Conservation (phyloP, 1,284 basidiomycete genomes). For the Boletus smithii region DNA sequence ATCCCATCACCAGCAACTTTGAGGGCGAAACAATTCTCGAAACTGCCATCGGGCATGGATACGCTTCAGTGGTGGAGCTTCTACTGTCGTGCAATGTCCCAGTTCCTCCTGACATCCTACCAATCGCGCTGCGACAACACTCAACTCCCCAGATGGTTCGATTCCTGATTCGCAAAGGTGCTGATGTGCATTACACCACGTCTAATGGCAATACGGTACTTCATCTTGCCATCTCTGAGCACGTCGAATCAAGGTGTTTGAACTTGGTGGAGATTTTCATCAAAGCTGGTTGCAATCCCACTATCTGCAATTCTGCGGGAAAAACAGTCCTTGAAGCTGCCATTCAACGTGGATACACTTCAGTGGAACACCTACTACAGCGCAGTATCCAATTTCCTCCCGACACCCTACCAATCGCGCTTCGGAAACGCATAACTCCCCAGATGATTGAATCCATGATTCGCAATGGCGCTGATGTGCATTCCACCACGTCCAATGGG, state of each 20-base stretch:
- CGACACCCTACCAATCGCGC: not conserved
- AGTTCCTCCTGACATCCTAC: not conserved
- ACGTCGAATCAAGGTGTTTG: not conserved
- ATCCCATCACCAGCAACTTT: too few relatives aligned
- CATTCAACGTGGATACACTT: not conserved
- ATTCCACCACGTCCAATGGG: not conserved
- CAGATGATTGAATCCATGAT: not conserved
- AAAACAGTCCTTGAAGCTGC: not conserved
- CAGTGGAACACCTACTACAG: not conserved
- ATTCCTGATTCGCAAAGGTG: not conserved
- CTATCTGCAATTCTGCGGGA: not conserved
- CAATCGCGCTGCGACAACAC: not conserved
- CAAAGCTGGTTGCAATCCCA: not conserved
- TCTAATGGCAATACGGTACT: not conserved
- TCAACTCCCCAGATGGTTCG: not conserved
- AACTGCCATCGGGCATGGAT: too few relatives aligned
- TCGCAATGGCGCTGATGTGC: not conserved
- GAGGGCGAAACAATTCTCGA: too few relatives aligned
- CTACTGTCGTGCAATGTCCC: too few relatives aligned
- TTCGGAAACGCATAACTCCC: not conserved
- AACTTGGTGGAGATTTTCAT: not conserved
- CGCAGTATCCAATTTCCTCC: not conserved
- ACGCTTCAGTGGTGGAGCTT: too few relatives aligned
- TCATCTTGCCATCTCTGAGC: not conserved
- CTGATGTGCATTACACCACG: not conserved